phyloP scores from a whole-genome alignment of 108 stramenopile species.

The Fragilariopsis cylindrus region DNA sequence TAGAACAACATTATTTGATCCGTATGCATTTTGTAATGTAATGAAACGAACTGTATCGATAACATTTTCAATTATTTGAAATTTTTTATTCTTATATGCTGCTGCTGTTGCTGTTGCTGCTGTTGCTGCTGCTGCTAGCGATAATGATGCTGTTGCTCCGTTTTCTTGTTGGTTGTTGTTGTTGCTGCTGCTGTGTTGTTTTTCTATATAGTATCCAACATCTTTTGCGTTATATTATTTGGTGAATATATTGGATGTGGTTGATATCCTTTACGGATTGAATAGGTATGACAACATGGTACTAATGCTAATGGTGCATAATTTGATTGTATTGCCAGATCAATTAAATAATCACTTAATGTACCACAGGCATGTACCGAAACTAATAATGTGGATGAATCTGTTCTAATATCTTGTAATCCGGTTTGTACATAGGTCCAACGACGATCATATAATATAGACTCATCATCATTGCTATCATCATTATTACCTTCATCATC shows the following conservation, averaged over 20 bases:
- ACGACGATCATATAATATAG: slow-evolving; percentile 21
- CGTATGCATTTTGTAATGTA: background rate
- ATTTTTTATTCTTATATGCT: background rate
- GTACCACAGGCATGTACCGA: slow-evolving; percentile 62
- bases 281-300: slow-evolving; percentile 60
- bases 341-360: slow-evolving; percentile 50
- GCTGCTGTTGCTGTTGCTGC: background rate
- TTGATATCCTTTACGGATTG: background rate
- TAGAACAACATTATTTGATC: background rate
- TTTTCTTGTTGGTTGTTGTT: background rate
- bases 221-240: background rate
- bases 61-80: slow-evolving; percentile 2
- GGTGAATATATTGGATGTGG: background rate
- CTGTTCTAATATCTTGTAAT: slow-evolving; percentile 44
- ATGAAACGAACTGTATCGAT: background rate
- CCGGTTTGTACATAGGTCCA: slow-evolving; percentile 63
- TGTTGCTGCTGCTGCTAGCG: background rate
- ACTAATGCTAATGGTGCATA: slow-evolving; percentile 53
- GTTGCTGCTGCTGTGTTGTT: background rate
- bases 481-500: background rate
- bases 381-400: slow-evolving; percentile 55
- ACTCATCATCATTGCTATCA: background rate
- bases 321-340: slow-evolving; percentile 35
- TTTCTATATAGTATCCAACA: background rate
- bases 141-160: background rate